Percentiles rank a stretch among this genome's conserved stretches.
phyloP scores from a whole-genome alignment of 345 rosid species.

The Acer negundo region DNA sequence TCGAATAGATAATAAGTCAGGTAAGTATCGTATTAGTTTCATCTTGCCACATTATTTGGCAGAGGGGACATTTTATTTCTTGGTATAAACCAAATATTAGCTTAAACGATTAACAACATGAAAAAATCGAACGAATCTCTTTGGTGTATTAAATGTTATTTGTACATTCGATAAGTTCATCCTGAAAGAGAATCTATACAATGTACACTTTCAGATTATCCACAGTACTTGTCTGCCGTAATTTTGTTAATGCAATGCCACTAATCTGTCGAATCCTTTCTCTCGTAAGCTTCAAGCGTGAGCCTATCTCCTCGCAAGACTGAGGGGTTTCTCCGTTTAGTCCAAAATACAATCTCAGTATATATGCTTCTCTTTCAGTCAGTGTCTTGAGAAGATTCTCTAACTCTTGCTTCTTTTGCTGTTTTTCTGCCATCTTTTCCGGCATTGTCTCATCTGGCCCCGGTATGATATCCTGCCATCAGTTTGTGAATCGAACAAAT shows the following conservation, averaged over 20 bases:
- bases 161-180: conserved; percentile 9
- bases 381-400: conserved; percentile 36
- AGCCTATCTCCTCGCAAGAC: conserved; percentile 50
- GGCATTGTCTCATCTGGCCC: conserved; percentile 56
- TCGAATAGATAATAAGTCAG: too few species aligned
- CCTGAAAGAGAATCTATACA: conserved; percentile 30
- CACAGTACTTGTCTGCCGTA: conserved; percentile 30
- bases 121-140: conserved; percentile 13
- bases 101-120: background rate
- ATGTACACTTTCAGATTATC: conserved; percentile 35
- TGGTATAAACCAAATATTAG: background rate
- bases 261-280: conserved; percentile 56
- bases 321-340: conserved; percentile 48
- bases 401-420: conserved; percentile 37
- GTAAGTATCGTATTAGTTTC: too few species aligned
- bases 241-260: conserved; percentile 41
- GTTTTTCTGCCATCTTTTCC: conserved; percentile 40
- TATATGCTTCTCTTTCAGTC: conserved; percentile 42
- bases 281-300: conserved; percentile 47
- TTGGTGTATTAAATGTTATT: background rate
- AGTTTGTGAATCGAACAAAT: background rate
- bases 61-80: background rate
- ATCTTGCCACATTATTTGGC: too few species aligned
- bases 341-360: conserved; percentile 46
- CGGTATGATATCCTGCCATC: conserved; percentile 47